A percentile compares a stretch with the other conserved stretches of the same genome.
phyloP scores from a whole-genome alignment of 73 alveolate genomes.

The Paramecium primaurelia region DNA sequence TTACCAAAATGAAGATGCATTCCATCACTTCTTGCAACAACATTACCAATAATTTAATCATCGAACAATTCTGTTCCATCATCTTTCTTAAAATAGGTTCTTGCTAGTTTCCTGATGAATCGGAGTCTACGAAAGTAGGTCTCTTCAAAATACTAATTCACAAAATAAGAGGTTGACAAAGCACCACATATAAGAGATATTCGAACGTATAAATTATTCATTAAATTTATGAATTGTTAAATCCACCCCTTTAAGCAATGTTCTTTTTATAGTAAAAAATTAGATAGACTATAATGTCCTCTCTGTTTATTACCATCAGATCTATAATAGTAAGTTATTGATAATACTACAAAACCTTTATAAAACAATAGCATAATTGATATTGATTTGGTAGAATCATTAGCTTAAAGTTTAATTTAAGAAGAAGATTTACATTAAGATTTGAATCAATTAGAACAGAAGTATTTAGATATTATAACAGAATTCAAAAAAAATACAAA shows the following conservation, averaged over 20 bases:
- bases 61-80: conserved; percentile 24
- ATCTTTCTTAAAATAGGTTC: background rate
- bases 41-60: conserved; percentile 6
- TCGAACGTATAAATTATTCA: background rate
- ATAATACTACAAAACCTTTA: conserved; percentile 18
- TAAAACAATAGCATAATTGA: conserved; percentile 4
- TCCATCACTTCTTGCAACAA: conserved; percentile 21
- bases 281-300: background rate
- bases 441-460: background rate
- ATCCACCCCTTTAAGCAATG: conserved; percentile 35
- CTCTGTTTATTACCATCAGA: conserved; percentile 15
- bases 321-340: background rate
- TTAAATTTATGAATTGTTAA: conserved; percentile 4
- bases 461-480: background rate
- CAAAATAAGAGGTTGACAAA: background rate
- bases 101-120: conserved; percentile 10
- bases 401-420: background rate
- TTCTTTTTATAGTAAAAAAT: conserved; percentile 3
- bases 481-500: background rate
- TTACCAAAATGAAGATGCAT: conserved; percentile 19
- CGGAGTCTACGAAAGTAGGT: background rate
- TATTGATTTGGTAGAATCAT: conserved; percentile 23
- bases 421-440: background rate
- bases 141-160: background rate
- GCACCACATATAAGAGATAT: conserved; percentile 1